phyloP scores from a whole-genome alignment of 148 eudicot species.

The Rhododendron henanense region DNA sequence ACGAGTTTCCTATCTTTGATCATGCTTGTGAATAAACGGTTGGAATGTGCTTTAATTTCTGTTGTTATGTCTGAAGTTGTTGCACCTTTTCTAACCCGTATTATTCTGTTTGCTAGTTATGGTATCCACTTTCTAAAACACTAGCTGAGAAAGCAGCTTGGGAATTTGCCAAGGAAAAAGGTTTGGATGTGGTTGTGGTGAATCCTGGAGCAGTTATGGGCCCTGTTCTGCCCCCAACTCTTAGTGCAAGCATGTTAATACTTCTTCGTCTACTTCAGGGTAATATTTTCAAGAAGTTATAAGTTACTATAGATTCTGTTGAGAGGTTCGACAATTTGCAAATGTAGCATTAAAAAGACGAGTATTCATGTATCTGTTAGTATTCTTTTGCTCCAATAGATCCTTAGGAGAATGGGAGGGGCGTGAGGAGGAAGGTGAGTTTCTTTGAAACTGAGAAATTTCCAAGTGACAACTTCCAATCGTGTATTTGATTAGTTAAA shows the following conservation, averaged over 20 bases:
- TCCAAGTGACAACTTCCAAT: not conserved
- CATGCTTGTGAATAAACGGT: not conserved
- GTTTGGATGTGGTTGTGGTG: constrained; percentile 74
- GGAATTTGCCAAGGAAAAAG: constrained; percentile 73
- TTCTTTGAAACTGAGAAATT: not conserved
- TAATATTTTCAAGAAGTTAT: constrained; percentile 17
- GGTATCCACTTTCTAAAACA: constrained; percentile 86
- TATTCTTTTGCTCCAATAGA: not conserved
- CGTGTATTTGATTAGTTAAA: not conserved
- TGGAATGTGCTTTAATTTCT: not conserved
- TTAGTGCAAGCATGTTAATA: constrained; percentile 84
- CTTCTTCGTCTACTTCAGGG: constrained; percentile 77
- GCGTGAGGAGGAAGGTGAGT: no score
- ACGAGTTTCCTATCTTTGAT: not conserved
- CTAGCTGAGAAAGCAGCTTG: constrained; percentile 87
- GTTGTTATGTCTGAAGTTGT: not conserved
- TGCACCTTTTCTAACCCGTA: not conserved
- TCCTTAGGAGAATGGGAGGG: not conserved
- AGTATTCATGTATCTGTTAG: not conserved
- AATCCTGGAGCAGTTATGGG: constrained; percentile 94
- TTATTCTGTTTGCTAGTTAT: constrained; percentile 30
- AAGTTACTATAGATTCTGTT: not conserved
- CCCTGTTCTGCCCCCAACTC: constrained; percentile 66
- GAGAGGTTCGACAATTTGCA: not conserved
- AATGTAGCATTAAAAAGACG: not conserved